Evolutionary conservation across 2,329 filamentous ascomycete species (phyloP), one percentile per base, ranked within the genome.

Genomic region (Penicillium aurantiogriseum): DNA sequence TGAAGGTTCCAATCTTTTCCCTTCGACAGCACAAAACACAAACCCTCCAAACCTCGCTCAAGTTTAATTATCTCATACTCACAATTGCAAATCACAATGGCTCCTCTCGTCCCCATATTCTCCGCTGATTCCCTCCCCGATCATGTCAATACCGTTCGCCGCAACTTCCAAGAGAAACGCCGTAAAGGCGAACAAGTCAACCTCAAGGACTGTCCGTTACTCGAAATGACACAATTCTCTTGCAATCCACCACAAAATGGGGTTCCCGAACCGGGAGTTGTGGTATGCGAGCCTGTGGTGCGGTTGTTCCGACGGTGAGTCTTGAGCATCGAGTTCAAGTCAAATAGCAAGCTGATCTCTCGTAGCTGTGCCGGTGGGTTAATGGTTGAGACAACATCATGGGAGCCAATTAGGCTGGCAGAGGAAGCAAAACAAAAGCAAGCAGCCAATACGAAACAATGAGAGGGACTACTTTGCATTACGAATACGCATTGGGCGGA

Each of bases 141-240:
- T 17, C 77, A 79, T 61, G 71, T 86, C 63, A 81, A 85, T 63
- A 76, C 74, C 45, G 62, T 73, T 43, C 67, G 66, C 13, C 71
- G 68, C 61, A 74, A 79, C 77, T 69, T 77, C 79, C 62, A 77
- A 72, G 61, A 83, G 74, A 75, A 82, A 67, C 71, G 74, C 50
- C 81, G 82, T 59, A 85, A 85, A 69, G 76, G 78, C 44, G 67
- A 67, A 27, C 73, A 78, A 17, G 73, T 85, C 58, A 74, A 83
- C 33, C 75, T 88, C 6, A 70, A 75, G 53, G 74, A 83, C 49
- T 88, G 85, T 69, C 72, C 79, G 56, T 72, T 88, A 40, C 76
- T 83, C 63, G 83, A 87, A 69, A 71, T 88, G 71, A 74, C 84
- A 46, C 85, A 88, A 73, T 88, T 86, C 68, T 80, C 80, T 27